These are phyloP conservation scores for Solanum ossicruentum DNA, from an alignment of 257 asterid genomes.

Conservation along the genomic window DNA sequence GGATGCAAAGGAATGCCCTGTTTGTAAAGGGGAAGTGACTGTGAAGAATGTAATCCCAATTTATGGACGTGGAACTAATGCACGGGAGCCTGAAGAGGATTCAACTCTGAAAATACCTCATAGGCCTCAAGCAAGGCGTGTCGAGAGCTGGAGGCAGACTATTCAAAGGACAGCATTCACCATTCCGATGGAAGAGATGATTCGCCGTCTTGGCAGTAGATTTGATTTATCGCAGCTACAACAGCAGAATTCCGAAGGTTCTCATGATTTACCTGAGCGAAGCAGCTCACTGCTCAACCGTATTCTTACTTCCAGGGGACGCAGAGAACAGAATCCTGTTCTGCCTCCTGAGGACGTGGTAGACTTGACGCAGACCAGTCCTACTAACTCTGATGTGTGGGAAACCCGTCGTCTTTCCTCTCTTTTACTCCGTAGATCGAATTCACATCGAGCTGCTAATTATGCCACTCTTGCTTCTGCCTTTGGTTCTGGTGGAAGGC, in stretches of 20 bases:
- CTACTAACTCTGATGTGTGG: conserved; percentile 32
- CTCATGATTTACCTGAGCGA: conserved; percentile 64
- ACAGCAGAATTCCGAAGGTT: conserved; percentile 20
- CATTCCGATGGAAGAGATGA: conserved; percentile 79
- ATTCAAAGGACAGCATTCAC: conserved; percentile 55
- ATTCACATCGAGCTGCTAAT: conserved; percentile 48
- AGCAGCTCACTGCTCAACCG: conserved; percentile 51
- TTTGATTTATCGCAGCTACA: conserved; percentile 32
- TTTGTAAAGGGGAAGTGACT: conserved; percentile 93
- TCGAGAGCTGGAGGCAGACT: conserved; percentile 82
- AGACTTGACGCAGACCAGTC: conserved; percentile 46
- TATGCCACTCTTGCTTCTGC: conserved; percentile 19
- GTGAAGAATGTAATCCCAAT: conserved; percentile 67
- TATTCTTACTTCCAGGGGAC: conserved; percentile 67
- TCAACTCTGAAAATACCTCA: conserved; percentile 40
- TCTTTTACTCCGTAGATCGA: conserved; percentile 45
- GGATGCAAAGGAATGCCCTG: conserved; percentile 87
- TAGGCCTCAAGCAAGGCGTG: conserved; percentile 58
- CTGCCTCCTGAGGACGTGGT: conserved; percentile 39
- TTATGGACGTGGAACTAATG: conserved; percentile 57
- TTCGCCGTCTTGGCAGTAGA: conserved; percentile 53
- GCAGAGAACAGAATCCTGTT: conserved; percentile 45
- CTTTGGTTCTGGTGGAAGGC: conserved; percentile 42
- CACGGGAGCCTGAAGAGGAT: conserved; percentile 31
- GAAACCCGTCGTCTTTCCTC: conserved; percentile 44